Base-by-base conservation (phyloP, 192 early-diverging fungal species). In the Umbelopsis sp. region DNA sequence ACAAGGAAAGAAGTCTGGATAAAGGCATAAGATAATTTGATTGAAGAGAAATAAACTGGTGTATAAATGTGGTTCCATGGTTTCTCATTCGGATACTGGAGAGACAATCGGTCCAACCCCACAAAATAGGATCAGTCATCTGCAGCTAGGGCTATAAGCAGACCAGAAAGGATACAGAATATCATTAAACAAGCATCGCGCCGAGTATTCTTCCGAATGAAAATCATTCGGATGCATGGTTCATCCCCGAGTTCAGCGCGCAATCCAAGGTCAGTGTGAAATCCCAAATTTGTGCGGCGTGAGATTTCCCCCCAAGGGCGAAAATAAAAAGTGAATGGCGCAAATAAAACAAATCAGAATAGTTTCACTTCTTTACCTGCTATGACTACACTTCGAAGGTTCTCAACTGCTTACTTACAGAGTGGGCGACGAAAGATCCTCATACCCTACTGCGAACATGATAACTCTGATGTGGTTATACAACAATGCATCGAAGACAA, bases 171-270 rank as follows among this genome's bases (percentile, higher is more conserved):
- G 25, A 26, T 11, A 12, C 10, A 29, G 26, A 62, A 14, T 62
- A 62, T 41, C 4, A 4, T 16, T 32, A 62, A 20, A 17, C 4
- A 1, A 20, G 16, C 26, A 12, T 17, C 56, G 56, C 31, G 16
- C 56, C 56, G 56, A 62, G 26, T 62, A 62, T 62, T 62, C 29
- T 62, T 3, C 56, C 56, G 56, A 34, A 17, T 34, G 12, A 62
- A 34, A 17, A 6, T 21, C 26, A 20, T 62, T n/a, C 56, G 56
- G 56, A 20, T 34, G 29, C 56, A 62, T 32, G 11, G 56, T 62
- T 62, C 56, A 36, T 62, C 56, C 56, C 47, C 47, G 47, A 49
- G 47, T 49, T 3, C 16, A 20, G 16, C 47, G 47, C 47, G n/a
- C 20, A n/a, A n/a, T n/a, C n/a, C n/a, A n/a, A n/a, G n/a, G n/a